phyloP scores from a whole-genome alignment of 371 early-diverging fungal species.

The Dichotomocladium elegans region DNA sequence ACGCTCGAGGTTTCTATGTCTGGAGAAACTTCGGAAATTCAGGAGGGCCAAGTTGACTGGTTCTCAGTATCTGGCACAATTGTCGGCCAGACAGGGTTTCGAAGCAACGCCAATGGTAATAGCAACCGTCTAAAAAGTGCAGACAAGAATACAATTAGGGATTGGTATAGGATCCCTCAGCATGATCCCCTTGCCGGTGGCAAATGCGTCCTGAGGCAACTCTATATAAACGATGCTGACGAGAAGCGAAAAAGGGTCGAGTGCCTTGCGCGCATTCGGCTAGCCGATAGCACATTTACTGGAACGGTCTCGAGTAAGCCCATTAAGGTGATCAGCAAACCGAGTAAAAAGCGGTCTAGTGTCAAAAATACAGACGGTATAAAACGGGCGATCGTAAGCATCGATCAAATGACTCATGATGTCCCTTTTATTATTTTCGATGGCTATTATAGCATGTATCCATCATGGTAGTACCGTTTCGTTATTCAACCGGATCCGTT shows the following conservation, averaged over 20 bases:
- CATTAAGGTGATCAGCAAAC: slow-evolving; percentile 77
- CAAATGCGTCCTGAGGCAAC: slow-evolving; percentile 65
- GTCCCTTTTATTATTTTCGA: background rate
- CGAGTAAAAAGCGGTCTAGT: slow-evolving; percentile 75
- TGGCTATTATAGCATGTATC: slow-evolving; percentile 46
- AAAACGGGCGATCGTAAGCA: too few species aligned
- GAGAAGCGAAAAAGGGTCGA: slow-evolving; percentile 70
- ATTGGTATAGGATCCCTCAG: slow-evolving; percentile 20
- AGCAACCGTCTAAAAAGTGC: background rate
- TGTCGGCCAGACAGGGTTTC: slow-evolving; percentile 31
- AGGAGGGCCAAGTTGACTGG: slow-evolving; percentile 39
- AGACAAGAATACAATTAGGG: slow-evolving; percentile 7
- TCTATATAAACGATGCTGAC: slow-evolving; percentile 73
- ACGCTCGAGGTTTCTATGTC: slow-evolving; percentile 27
- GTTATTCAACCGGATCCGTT: slow-evolving; percentile 71
- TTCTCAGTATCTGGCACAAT: slow-evolving; percentile 26
- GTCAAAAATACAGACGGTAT: slow-evolving; percentile 66
- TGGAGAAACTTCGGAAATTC: slow-evolving; percentile 22
- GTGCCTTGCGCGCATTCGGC: slow-evolving; percentile 59
- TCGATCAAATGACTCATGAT: too few species aligned
- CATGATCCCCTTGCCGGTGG: slow-evolving; percentile 40
- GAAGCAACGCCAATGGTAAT: background rate
- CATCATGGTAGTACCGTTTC: slow-evolving; percentile 71
- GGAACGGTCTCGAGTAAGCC: slow-evolving; percentile 66
- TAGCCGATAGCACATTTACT: slow-evolving; percentile 51